Evolutionary conservation across 2,329 filamentous ascomycete genomes (phyloP).

Genomic region (Microsporum audouinii): DNA sequence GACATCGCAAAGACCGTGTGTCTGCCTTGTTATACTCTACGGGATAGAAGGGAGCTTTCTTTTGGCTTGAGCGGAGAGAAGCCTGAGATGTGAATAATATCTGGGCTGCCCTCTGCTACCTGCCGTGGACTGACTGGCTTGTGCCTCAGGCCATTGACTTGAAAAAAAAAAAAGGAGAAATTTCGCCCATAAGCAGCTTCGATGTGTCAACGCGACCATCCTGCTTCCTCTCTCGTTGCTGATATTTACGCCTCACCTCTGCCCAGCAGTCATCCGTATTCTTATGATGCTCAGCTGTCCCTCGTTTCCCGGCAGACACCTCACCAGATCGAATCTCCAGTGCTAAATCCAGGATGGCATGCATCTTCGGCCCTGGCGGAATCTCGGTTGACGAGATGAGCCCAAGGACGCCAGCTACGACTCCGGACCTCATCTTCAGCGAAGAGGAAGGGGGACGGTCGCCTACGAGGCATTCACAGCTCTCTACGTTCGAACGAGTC

Average conservation of each 20-base stretch:
- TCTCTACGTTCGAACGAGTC: conserved; percentile 43
- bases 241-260: neutral
- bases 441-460: conserved; percentile 17
- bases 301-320: neutral
- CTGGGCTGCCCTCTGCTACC: neutral
- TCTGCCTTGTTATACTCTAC: too few relatives aligned
- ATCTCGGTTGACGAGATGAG: neutral
- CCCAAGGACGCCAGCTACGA: neutral
- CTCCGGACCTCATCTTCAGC: conserved; percentile 16
- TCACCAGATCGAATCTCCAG: neutral
- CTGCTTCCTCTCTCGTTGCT: neutral
- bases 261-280: neutral
- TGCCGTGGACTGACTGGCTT: neutral
- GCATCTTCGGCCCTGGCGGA: neutral
- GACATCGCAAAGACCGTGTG: too few relatives aligned
- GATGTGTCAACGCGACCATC: conserved; percentile 1
- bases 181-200: neutral
- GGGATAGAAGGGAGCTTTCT: too few relatives aligned
- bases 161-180: neutral
- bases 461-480: conserved; percentile 19
- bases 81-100: too few relatives aligned
- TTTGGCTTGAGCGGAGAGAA: too few relatives aligned
- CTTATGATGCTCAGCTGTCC: conserved; percentile 7
- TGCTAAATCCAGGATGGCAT: neutral
- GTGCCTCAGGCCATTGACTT: neutral